Conservation (phyloP, 164 flowering plant genomes). For the Liriodendron chinense region DNA sequence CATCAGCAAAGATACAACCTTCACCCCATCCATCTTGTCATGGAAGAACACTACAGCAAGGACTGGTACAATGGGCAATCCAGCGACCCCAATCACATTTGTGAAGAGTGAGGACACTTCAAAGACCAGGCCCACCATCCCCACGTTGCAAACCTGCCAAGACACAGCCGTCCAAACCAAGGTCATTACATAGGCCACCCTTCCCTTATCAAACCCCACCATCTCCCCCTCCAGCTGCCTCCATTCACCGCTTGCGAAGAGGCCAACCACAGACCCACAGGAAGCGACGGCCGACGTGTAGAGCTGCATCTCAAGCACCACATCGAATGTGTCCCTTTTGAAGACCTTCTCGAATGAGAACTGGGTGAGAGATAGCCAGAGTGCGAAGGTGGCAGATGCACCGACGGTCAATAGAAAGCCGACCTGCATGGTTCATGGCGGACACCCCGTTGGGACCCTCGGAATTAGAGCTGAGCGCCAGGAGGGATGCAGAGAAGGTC, state of each 20-base stretch:
- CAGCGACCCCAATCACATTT: background rate
- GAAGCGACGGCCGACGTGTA: constrained; percentile 23
- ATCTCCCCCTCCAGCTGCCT: constrained; percentile 19
- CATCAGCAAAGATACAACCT: constrained; percentile 28
- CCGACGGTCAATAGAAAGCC: constrained; percentile 33
- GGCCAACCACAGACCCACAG: constrained; percentile 21
- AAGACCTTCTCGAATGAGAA: constrained; percentile 32
- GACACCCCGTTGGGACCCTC: constrained; percentile 15
- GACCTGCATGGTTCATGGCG: constrained; percentile 12
- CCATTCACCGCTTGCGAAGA: constrained; percentile 36
- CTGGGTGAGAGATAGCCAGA: constrained; percentile 31
- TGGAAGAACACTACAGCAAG: constrained; percentile 27
- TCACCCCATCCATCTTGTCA: constrained; percentile 36
- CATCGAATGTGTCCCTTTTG: constrained; percentile 14
- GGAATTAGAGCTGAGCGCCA: constrained; percentile 17
- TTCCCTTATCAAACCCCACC: constrained; percentile 20
- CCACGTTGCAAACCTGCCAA: background rate
- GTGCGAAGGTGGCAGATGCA: constrained; percentile 34
- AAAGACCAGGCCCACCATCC: constrained; percentile 26
- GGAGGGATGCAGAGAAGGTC: constrained; percentile 28
- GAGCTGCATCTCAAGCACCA: constrained; percentile 23
- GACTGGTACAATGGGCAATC: constrained; percentile 24
- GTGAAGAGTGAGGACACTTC: constrained; percentile 24
- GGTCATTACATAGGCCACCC: constrained; percentile 15
- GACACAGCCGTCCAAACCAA: constrained; percentile 1